Percentiles rank a stretch among this genome's conserved stretches.
phyloP scores from a whole-genome alignment of 176 grass and related monocot genomes.

The Musa acuminata region DNA sequence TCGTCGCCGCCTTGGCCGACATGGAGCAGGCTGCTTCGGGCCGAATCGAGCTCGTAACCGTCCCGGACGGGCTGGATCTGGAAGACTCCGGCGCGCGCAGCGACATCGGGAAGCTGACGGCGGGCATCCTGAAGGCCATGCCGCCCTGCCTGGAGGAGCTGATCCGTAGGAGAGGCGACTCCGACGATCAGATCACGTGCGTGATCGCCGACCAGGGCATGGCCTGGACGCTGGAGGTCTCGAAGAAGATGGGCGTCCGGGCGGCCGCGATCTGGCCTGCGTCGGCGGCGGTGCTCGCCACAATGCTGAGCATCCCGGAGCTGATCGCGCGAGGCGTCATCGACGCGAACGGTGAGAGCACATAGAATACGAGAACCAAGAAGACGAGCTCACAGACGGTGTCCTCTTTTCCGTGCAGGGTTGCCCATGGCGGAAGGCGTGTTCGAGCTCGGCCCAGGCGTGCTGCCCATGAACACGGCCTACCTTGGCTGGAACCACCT shows the following conservation, averaged over 20 bases:
- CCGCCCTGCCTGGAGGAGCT: slow-evolving; percentile 26
- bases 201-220: slow-evolving; percentile 53
- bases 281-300: slow-evolving; percentile 25
- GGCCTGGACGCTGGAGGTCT: slow-evolving; percentile 44
- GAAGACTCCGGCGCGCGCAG: neutral
- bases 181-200: slow-evolving; percentile 22
- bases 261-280: slow-evolving; percentile 37
- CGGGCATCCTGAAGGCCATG: neutral
- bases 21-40: neutral
- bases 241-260: slow-evolving; percentile 35
- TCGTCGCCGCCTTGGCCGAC: neutral
- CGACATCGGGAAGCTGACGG: neutral
- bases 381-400: too few relatives aligned
- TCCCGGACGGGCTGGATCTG: slow-evolving; percentile 9
- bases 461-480: slow-evolving; percentile 15
- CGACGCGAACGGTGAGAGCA: slow-evolving; percentile 35
- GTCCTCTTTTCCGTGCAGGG: slow-evolving; percentile 11
- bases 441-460: slow-evolving; percentile 26
- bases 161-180: slow-evolving; percentile 18
- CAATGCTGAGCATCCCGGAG: slow-evolving; percentile 43
- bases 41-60: slow-evolving; percentile 2
- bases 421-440: slow-evolving; percentile 7
- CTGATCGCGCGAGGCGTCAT: slow-evolving; percentile 40
- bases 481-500: slow-evolving; percentile 23
- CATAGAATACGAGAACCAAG: too few relatives aligned